Base-by-base conservation (phyloP, 2,329 filamentous ascomycete genomes). In the Cladosporium colombiae region DNA sequence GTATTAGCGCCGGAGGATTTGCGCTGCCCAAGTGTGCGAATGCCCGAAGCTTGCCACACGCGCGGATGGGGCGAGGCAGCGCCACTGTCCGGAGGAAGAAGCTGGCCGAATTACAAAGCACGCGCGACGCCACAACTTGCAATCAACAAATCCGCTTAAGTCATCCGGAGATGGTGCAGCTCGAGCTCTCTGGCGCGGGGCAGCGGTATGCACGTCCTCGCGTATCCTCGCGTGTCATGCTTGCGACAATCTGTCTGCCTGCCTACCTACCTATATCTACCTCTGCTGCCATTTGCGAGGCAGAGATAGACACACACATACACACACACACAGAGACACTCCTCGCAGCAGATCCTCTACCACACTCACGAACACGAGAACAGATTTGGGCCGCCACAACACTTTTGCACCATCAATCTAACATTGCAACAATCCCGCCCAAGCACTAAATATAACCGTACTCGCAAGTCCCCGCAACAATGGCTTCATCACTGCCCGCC, bases 401-500 rank as follows among this genome's bases (percentile, higher is more conserved):
- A 40, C 16, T 18, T 6, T 21, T 46, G 40, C 37, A 44, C 6
- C 18, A 5, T 10, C 37, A n/a, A 44, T 10, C 37, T 44, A 44
- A 44, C 10, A n/a, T 44, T 44, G 16, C 5, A 46, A 46, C 3
- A 11, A 21, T 3, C n/a, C 40, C n/a, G 13, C 40, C 5, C 40
- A 21, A 46, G n/a, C 40, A 21, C n/a, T 8, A 46, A 11, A 21
- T 16, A 44, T 44, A 8, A 44, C 6, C 16, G 18, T 16, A 44
- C 37, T n/a, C 37, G 5, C 40, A 46, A 23, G 16, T 7, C 21
- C 18, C 7, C 40, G 49, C 31, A 21, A 60, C 23, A 58, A 72
- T 71, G 69, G 57, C 70, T 1, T 55, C 62, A 31, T 55, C 64
- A 16, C 67, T 73, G n/a, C 70, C 70, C 16, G 49, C 56, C 23